These are phyloP conservation scores for Ganoderma meredithae DNA, from an alignment of 1,284 basidiomycete species.

Conservation along the genomic window DNA sequence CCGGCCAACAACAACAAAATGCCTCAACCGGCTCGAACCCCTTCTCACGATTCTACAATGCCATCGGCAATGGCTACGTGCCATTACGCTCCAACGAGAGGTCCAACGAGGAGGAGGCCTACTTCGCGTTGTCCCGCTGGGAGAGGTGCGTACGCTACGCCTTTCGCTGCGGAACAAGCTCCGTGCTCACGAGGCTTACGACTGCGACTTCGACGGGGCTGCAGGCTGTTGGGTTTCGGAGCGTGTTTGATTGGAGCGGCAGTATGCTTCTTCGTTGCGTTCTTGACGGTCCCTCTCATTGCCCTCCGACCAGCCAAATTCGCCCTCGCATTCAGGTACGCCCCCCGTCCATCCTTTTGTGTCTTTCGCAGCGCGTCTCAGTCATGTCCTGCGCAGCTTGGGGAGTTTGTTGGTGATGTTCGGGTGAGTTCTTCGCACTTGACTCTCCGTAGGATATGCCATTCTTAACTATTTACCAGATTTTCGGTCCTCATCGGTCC, in stretches of 20 bases:
- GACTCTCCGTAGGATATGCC: too few relatives aligned
- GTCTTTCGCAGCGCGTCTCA: background rate
- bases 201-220: background rate
- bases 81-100: constrained; percentile 86
- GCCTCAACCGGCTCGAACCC: constrained; percentile 52
- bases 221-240: constrained; percentile 93
- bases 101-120: constrained; percentile 96
- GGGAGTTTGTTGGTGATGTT: constrained; percentile 90
- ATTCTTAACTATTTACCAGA: constrained; percentile 45
- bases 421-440: too few relatives aligned
- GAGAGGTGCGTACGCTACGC: constrained; percentile 64
- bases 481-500: constrained; percentile 89
- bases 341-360: background rate
- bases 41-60: constrained; percentile 82
- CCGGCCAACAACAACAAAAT: constrained; percentile 50
- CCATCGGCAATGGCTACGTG: constrained; percentile 83
- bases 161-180: constrained; percentile 1
- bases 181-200: background rate
- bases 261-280: constrained; percentile 95
- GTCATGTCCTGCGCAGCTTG: constrained; percentile 53
- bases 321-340: constrained; percentile 85
- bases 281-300: constrained; percentile 88
- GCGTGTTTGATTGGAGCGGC: constrained; percentile 90
- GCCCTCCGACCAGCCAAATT: constrained; percentile 89
- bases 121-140: constrained; percentile 92